Base-by-base conservation (phyloP, 768 basidiomycete genomes). In the Tephrocybe rancida region DNA sequence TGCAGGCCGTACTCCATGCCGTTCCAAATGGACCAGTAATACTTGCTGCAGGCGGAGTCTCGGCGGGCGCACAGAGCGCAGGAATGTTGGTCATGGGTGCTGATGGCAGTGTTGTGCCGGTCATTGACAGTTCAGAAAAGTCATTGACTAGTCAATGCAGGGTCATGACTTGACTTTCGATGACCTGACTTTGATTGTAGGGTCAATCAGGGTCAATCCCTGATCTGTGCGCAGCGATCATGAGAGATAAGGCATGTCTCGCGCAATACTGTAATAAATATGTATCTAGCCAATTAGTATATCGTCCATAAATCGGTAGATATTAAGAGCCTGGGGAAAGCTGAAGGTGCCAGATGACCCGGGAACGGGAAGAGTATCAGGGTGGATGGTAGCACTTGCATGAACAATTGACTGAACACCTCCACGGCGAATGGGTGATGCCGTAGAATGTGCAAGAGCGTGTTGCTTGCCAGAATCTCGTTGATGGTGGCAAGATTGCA, bases 11-110 rank as follows among this genome's bases (percentile, higher is more conserved):
- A 46, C 64, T 80, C n/a, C 61, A 64, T 22, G 73, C 62, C 5
- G 54, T 82, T 11, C 62, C 66, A 2, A 59, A 63, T 7, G 68
- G 70, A 2, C 78, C 78, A 0, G 73, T 73, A 1, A 61, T 87
- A 48, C 57, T 87, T n/a, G 85, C 81, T 2, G 85, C 87, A 0
- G 87, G 87, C 5, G 86, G 86, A 0, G 62, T 88, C 46, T 66
- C 73, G 2, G 79, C 70, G 3, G 84, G 85, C 8, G 56, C 68
- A 0, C 82, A 86, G 44, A 63, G 82, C 47, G 80, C 83, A 16
- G 65, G 76, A 2, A 57, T 81, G 26, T 74, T 88, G 43, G 66
- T 74, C 4, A 70, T 82, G 48, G 84, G 85, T 26, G 84, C 79
- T 1, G 64, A 76, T 3, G n/a, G n/a, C 45, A 46, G 45, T 46